A percentile compares a stretch with the other conserved stretches of the same genome.
Conservation (phyloP, 148 eudicot genomes). For the Fallopia convolvulus region DNA sequence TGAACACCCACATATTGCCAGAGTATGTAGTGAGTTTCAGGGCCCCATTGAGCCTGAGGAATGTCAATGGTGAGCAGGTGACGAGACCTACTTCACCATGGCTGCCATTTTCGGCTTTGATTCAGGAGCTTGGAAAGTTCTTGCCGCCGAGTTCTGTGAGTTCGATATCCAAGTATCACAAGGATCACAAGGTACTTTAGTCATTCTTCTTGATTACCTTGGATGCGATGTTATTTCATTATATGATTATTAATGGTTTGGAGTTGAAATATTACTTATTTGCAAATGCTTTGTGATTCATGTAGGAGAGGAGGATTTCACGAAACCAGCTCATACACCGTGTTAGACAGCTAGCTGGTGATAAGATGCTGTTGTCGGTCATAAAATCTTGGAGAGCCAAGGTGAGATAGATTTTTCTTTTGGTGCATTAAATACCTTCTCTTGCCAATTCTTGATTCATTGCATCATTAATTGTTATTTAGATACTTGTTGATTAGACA, state of each 20-base stretch:
- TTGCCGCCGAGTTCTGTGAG: conserved; percentile 27
- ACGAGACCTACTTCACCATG: conserved; percentile 45
- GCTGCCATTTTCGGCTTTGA: conserved; percentile 56
- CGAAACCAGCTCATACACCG: conserved; percentile 34
- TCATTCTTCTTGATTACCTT: neutral
- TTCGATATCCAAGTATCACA: conserved; percentile 26
- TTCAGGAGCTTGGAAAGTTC: conserved; percentile 32
- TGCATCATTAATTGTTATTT: neutral
- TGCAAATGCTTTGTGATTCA: neutral
- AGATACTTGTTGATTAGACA: neutral
- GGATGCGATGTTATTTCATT: neutral
- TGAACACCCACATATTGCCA: conserved; percentile 75
- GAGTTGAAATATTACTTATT: neutral
- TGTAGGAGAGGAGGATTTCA: conserved; percentile 48
- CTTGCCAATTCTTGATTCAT: neutral
- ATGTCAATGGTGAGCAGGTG: neutral
- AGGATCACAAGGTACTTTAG: conserved; percentile 27
- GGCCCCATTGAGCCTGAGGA: conserved; percentile 15
- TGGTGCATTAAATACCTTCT: neutral
- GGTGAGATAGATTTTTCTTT: conserved; percentile 13
- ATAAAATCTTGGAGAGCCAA: conserved; percentile 35
- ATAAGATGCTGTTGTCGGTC: conserved; percentile 31
- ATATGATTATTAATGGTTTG: neutral
- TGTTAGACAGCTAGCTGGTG: conserved; percentile 41
- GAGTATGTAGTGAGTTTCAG: conserved; percentile 57